Percentiles rank a stretch among this genome's conserved stretches.
Conservation (phyloP, 768 basidiomycete species). For the Strobilomyces echinocephalus region DNA sequence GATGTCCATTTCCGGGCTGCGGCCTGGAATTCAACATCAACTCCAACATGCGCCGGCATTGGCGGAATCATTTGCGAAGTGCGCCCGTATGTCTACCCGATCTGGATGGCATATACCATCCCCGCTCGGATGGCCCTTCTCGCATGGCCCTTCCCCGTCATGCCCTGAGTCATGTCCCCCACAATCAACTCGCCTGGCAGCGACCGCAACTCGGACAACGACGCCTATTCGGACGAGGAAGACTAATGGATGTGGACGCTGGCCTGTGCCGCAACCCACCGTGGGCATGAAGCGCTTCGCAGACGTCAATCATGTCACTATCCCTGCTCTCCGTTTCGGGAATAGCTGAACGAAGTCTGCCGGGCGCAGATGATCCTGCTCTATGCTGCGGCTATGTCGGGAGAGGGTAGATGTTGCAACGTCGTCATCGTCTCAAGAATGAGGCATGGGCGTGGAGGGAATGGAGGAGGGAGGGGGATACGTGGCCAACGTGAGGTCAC, state of each 20-base stretch:
- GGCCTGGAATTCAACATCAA: constrained; percentile 79
- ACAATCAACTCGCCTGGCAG: constrained; percentile 29
- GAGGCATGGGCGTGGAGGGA: no score
- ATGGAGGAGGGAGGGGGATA: no score
- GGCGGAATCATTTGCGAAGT: constrained; percentile 54
- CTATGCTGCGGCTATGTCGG: no score
- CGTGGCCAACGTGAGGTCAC: no score
- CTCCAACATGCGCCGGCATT: constrained; percentile 80
- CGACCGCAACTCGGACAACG: constrained; percentile 28
- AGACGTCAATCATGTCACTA: background rate
- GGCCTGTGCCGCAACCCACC: constrained; percentile 2
- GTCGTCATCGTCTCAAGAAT: no score
- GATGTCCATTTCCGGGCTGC: constrained; percentile 70
- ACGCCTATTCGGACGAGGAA: constrained; percentile 25
- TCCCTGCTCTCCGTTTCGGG: no score
- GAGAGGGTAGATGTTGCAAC: no score
- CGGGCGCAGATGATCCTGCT: no score
- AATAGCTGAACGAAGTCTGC: no score
- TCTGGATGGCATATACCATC: constrained; percentile 16
- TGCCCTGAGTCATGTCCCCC: constrained; percentile 26
- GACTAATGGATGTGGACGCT: constrained; percentile 28
- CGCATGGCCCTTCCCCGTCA: constrained; percentile 9
- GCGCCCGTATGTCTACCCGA: constrained; percentile 22
- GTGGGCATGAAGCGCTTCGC: constrained; percentile 11
- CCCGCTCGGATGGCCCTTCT: constrained; percentile 4